Evolutionary conservation across 2,329 filamentous ascomycete species (phyloP), one percentile per base, ranked within the genome.

Genomic region (Phyllosticta citribraziliensis): DNA sequence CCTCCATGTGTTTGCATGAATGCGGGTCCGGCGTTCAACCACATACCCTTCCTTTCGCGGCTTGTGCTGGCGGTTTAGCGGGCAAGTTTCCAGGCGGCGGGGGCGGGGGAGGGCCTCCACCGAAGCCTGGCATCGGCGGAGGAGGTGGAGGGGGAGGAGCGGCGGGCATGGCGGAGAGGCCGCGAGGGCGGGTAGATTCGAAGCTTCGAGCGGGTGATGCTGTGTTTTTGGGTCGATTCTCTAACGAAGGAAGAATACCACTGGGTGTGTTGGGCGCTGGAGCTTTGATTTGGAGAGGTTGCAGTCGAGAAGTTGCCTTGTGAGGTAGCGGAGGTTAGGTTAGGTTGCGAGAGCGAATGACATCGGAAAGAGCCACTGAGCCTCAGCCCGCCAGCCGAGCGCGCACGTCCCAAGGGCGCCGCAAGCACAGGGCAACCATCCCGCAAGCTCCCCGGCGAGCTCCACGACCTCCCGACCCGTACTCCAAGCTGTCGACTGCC

Each of bases 111-210:
- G 85, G 86, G 66, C 81, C 85, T 68, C 78, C 73, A 9, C 74
- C 78, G 65, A 76, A 72, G 35, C 78, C 79, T 61, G 82, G 82
- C 68, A 79, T 78, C 61, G 82, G 83, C 51, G 86, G 88, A 53
- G 72, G 72, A 35, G 88, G 88, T 1, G 88, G 88, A 11, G 88
- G 88, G 2, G 88, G 88, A 59, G 87, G 86, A 55, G 85, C 82
- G 57, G 82, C 82, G 68, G 77, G 68, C 60, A 60, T 62, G n/a
- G 56, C 55, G 60, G 55, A 58, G 55, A 35, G 50, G 52, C 52
- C 27, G 55, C 51, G 40, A 57, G 62, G n/a, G 50, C n/a, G 52
- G 40, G 19, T 17, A 52, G 52, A 30, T n/a, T 52, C 55, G 20
- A n/a, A n/a, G 54, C n/a, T 10, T 33, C 5, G 25, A 52, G 19